Evolutionary conservation across 2,329 filamentous ascomycete species (phyloP).

Genomic region (Sporothrix brasiliensis): DNA sequence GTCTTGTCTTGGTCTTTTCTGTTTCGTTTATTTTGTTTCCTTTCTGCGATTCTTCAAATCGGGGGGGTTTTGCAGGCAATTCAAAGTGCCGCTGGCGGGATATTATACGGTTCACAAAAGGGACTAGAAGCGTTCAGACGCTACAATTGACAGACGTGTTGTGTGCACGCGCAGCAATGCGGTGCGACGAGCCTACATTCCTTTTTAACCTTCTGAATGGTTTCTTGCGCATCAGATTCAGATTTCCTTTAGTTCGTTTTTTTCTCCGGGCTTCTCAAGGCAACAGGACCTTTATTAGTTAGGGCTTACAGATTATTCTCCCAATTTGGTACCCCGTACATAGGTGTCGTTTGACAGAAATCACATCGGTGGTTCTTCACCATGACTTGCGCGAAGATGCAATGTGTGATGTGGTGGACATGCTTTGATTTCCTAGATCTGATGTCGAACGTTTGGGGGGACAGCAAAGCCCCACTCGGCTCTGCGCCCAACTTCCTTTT

Average conservation of each 20-base stretch:
- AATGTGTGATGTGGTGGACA: background rate
- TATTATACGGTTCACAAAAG: slow-evolving; percentile 26
- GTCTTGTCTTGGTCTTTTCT: background rate
- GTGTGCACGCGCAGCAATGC: slow-evolving; percentile 18
- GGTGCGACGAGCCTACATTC: background rate
- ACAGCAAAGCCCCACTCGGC: slow-evolving; percentile 8
- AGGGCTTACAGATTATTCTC: slow-evolving; percentile 5
- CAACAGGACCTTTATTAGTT: slow-evolving; percentile 25
- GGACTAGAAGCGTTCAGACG: slow-evolving; percentile 26
- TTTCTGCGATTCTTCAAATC: background rate
- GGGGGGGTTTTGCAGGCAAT: slow-evolving; percentile 12
- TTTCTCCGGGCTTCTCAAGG: background rate
- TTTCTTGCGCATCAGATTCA: background rate
- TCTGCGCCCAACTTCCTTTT: background rate
- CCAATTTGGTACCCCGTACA: slow-evolving; percentile 17
- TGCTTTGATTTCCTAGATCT: background rate
- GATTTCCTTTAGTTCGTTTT: background rate
- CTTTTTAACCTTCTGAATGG: background rate
- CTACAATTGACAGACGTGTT: slow-evolving; percentile 10
- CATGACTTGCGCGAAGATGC: background rate
- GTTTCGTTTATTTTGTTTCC: background rate
- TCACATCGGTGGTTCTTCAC: background rate
- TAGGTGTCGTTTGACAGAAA: slow-evolving; percentile 30
- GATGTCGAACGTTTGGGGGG: background rate
- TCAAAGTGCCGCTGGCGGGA: slow-evolving; percentile 28